Evolutionary conservation across 2,329 filamentous ascomycete species (phyloP).

Genomic region (Monosporascus sp.): DNA sequence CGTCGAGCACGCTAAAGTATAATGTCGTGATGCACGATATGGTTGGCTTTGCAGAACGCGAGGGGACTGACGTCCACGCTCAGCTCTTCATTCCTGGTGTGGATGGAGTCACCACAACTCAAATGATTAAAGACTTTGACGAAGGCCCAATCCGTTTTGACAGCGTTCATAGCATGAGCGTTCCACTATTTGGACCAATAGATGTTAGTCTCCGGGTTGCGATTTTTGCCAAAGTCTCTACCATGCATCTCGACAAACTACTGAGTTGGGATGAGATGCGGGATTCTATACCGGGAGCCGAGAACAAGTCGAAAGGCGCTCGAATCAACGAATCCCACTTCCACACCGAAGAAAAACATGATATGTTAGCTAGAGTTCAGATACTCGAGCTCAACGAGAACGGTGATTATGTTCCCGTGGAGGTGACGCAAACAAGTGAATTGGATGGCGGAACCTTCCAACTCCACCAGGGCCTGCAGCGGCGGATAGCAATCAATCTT

Average conservation of each 20-base stretch:
- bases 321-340: constrained; percentile 89
- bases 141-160: constrained; percentile 90
- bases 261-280: constrained; percentile 99
- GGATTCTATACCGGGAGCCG: constrained; percentile 61
- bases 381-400: constrained; percentile 88
- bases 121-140: constrained; percentile 90
- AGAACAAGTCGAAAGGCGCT: constrained; percentile 50
- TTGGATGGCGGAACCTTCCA: constrained; percentile 89
- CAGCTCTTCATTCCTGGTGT: constrained; percentile 94
- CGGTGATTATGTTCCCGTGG: constrained; percentile 86
- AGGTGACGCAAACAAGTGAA: constrained; percentile 81
- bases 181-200: constrained; percentile 71
- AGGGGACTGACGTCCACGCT: constrained; percentile 92
- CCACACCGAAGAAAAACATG: constrained; percentile 87
- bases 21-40: constrained; percentile 98
- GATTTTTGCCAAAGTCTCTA: constrained; percentile 84
- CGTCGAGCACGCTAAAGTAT: constrained; percentile 90
- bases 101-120: constrained; percentile 87
- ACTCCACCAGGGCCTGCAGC: constrained; percentile 88
- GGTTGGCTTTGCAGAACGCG: constrained; percentile 87
- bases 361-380: constrained; percentile 82
- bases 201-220: constrained; percentile 77
- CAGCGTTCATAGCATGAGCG: constrained; percentile 96
- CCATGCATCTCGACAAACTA: constrained; percentile 94
- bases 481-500: constrained; percentile 81